A percentile compares a stretch with the other conserved stretches of the same genome.
Evolutionary conservation across 2,329 filamentous ascomycete genomes (phyloP).

Genomic region (Sclerotinia borealis): DNA sequence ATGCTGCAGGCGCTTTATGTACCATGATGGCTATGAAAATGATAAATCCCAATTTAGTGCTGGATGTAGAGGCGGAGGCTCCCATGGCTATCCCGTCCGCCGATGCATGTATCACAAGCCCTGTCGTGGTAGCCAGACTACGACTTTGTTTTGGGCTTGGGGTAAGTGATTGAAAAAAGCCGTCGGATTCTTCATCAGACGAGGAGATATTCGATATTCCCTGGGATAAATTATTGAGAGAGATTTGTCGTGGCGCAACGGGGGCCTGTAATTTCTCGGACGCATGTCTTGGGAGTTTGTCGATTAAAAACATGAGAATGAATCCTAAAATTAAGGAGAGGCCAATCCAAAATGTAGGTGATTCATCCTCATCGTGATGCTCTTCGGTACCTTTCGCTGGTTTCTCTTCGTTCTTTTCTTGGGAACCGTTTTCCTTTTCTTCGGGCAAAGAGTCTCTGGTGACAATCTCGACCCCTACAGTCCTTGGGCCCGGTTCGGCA

Average conservation of each 20-base stretch:
- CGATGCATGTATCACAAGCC: conserved; percentile 90
- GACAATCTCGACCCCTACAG: not conserved
- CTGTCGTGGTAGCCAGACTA: conserved; percentile 77
- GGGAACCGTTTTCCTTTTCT: conserved; percentile 1
- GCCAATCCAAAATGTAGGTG: conserved; percentile 74
- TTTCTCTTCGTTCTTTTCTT: conserved; percentile 5
- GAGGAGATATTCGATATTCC: conserved; percentile 37
- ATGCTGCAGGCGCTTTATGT: conserved; percentile 93
- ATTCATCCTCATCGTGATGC: conserved; percentile 35
- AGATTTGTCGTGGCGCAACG: conserved; percentile 75
- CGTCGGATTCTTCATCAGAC: conserved; percentile 47
- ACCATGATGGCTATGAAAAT: conserved; percentile 97
- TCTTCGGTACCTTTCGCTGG: conserved; percentile 15
- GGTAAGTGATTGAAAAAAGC: conserved; percentile 53
- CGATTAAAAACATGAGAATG: conserved; percentile 93
- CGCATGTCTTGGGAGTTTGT: conserved; percentile 72
- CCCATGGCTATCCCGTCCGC: conserved; percentile 95
- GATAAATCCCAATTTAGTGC: conserved; percentile 75
- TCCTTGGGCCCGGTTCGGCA: not conserved
- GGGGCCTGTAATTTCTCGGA: conserved; percentile 57
- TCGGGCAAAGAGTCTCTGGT: conserved; percentile 1
- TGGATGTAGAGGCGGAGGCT: conserved; percentile 71
- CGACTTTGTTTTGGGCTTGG: conserved; percentile 53
- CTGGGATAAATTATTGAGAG: conserved; percentile 70
- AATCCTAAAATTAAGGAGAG: conserved; percentile 84